phyloP scores from a whole-genome alignment of 1,284 basidiomycete species.

The Ganoderma lingzhi region DNA sequence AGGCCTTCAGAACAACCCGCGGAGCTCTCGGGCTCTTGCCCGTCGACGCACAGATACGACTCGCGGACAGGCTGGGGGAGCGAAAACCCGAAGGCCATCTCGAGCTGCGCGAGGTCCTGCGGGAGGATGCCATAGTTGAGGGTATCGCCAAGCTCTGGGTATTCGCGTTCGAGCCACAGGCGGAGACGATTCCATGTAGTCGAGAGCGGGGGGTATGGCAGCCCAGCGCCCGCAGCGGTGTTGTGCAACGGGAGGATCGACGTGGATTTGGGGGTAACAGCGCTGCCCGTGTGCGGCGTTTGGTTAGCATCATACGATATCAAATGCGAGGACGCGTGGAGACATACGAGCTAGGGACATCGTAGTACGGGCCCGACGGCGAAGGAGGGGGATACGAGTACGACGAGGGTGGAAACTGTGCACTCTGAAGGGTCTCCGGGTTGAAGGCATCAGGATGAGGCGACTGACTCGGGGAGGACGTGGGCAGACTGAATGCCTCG shows the following conservation, averaged over 20 bases:
- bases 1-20: conserved; percentile 88
- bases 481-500: conserved; percentile 82
- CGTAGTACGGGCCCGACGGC: conserved; percentile 58
- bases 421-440: conserved; percentile 57
- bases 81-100: conserved; percentile 82
- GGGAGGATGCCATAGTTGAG: conserved; percentile 87
- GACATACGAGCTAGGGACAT: conserved; percentile 66
- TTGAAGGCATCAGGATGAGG: conserved; percentile 66
- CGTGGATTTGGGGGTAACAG: conserved; percentile 56
- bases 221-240: conserved; percentile 48
- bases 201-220: conserved; percentile 75
- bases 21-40: conserved; percentile 88
- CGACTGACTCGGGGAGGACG: conserved; percentile 66
- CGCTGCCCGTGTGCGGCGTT: conserved; percentile 23
- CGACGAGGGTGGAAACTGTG: conserved; percentile 54
- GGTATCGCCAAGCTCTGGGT: conserved; percentile 91
- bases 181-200: conserved; percentile 85
- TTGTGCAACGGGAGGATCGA: conserved; percentile 74
- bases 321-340: conserved; percentile 17
- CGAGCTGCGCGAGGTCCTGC: conserved; percentile 78
- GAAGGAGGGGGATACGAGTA: conserved; percentile 82
- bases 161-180: conserved; percentile 79
- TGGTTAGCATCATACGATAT: conserved; percentile 21
- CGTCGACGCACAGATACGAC: conserved; percentile 84
- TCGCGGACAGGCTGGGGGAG: conserved; percentile 85